Percentiles rank a stretch among this genome's conserved stretches.
These are phyloP conservation scores for Oenanthe sinensis DNA, from an alignment of 129 eudicot genomes.

Conservation along the genomic window DNA sequence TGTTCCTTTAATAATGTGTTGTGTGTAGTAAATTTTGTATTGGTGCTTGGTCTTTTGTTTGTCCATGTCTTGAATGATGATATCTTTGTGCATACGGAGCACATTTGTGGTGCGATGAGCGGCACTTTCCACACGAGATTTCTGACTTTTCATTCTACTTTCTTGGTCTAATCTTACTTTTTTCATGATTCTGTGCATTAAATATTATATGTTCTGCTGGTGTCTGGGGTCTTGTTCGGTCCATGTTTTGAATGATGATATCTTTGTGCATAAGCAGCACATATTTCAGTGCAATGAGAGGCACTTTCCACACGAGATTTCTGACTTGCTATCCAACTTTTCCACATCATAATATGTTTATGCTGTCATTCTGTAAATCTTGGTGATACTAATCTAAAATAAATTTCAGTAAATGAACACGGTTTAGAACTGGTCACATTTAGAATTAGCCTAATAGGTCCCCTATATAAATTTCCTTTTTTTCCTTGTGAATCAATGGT, in stretches of 20 bases:
- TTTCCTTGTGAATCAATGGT: neutral
- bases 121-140: constrained; percentile 45
- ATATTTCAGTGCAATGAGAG: neutral
- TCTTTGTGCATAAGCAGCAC: constrained; percentile 14
- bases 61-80: constrained; percentile 19
- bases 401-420: neutral
- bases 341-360: neutral
- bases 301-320: constrained; percentile 13
- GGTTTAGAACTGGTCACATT: neutral
- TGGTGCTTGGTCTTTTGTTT: neutral
- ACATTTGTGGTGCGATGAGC: constrained; percentile 23
- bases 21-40: neutral
- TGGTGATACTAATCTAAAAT: neutral
- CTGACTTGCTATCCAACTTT: constrained; percentile 1
- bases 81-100: constrained; percentile 30
- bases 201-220: neutral
- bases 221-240: neutral
- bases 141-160: constrained; percentile 15
- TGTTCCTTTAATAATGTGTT: neutral
- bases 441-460: neutral
- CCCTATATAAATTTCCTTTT: neutral
- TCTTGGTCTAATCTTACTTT: neutral
- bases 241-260: neutral
- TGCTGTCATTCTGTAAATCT: neutral
- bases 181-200: neutral